Evolutionary conservation across 768 basidiomycete genomes (phyloP).

Genomic region (Boletus vermiculosoides): DNA sequence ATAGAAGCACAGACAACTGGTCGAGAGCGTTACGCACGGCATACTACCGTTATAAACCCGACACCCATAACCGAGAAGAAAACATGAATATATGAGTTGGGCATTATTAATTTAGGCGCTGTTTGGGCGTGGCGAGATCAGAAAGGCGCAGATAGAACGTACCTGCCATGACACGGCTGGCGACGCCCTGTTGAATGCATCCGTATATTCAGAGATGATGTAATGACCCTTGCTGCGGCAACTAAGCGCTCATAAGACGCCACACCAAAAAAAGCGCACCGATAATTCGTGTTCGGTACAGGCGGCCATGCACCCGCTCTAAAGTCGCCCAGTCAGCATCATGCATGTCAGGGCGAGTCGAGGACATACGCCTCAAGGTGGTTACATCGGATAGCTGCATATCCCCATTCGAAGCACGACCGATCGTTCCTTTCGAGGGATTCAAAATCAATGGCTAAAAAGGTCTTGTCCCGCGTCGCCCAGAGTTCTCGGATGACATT

Average conservation of each 20-base stretch:
- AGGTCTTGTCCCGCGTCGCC: conserved; percentile 69
- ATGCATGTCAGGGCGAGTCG: background rate
- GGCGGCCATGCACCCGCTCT: conserved; percentile 78
- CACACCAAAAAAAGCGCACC: conserved; percentile 42
- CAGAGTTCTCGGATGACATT: conserved; percentile 65
- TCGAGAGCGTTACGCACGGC: conserved; percentile 46
- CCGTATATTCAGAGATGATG: conserved; percentile 66
- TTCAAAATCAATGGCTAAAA: conserved; percentile 72
- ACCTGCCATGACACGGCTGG: conserved; percentile 76
- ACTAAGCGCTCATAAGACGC: conserved; percentile 4
- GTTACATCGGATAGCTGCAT: conserved; percentile 73
- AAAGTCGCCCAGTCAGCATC: conserved; percentile 6
- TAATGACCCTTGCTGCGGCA: conserved; percentile 62
- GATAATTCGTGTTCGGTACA: conserved; percentile 69
- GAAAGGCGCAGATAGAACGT: conserved; percentile 30
- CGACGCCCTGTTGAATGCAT: conserved; percentile 59
- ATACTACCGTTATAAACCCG: conserved; percentile 43
- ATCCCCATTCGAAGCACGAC: conserved; percentile 76
- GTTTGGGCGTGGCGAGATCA: conserved; percentile 12
- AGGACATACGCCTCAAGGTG: conserved; percentile 64
- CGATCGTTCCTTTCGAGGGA: conserved; percentile 71
- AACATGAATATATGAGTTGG: background rate
- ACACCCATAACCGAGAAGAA: background rate
- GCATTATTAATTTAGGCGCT: conserved; percentile 18
- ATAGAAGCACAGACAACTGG: background rate